Evolutionary conservation across 2,329 filamentous ascomycete genomes (phyloP).

Genomic region (Pseudogymnoascus sp.): DNA sequence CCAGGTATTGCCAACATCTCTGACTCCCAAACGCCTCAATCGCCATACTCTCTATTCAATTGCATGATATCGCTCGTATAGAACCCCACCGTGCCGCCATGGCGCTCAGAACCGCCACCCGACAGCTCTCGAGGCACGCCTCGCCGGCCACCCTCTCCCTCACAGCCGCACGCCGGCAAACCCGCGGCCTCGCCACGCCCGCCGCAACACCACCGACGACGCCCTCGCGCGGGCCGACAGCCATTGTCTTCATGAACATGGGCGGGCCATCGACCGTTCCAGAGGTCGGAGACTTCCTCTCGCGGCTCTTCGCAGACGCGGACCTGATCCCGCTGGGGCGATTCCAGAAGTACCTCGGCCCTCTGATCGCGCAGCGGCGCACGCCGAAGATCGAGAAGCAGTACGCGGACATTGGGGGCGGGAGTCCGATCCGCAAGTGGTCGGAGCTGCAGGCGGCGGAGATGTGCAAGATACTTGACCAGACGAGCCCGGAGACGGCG

Average conservation of each 20-base stretch:
- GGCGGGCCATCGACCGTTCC: constrained; percentile 81
- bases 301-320: constrained; percentile 84
- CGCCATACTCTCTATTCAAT: not conserved
- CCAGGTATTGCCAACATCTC: not conserved
- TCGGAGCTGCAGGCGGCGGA: constrained; percentile 87
- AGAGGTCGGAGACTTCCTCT: constrained; percentile 85
- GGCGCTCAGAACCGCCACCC: constrained; percentile 32
- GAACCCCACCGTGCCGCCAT: constrained; percentile 21
- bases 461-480: constrained; percentile 96
- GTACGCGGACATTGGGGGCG: constrained; percentile 89
- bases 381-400: constrained; percentile 97
- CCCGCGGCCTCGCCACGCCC: constrained; percentile 47
- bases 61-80: not conserved
- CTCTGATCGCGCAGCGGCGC: constrained; percentile 73
- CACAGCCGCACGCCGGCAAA: constrained; percentile 27
- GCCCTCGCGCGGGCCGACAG: constrained; percentile 71
- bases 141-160: constrained; percentile 21
- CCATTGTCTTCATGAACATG: constrained; percentile 99
- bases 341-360: constrained; percentile 82
- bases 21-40: not conserved
- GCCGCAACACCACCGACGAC: constrained; percentile 67
- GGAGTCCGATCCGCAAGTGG: constrained; percentile 98
- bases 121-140: constrained; percentile 23
- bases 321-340: constrained; percentile 94
- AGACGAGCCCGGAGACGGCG: constrained; percentile 82